Evolutionary conservation across 2,329 filamentous ascomycete genomes (phyloP).

Genomic region (Grosmannia huntii): DNA sequence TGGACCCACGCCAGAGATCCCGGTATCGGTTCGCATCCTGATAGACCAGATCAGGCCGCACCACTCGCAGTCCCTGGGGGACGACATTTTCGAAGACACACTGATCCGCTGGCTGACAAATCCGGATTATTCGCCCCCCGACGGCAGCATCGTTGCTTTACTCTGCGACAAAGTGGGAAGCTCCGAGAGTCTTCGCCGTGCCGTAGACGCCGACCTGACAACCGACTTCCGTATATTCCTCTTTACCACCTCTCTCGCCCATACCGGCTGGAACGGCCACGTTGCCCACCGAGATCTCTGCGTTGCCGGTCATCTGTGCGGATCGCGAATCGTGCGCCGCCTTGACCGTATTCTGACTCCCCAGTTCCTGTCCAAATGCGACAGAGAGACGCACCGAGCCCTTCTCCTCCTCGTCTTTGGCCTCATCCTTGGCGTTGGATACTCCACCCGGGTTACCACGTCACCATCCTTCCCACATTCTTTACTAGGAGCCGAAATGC

Average conservation of each 20-base stretch:
- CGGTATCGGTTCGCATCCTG: constrained; percentile 6
- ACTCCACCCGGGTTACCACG: constrained; percentile 12
- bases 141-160: constrained; percentile 17
- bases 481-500: constrained; percentile 15
- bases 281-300: constrained; percentile 13
- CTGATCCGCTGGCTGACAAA: constrained; percentile 18
- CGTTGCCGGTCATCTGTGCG: constrained; percentile 15
- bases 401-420: constrained; percentile 19
- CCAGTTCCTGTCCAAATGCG: constrained; percentile 16
- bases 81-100: constrained; percentile 14
- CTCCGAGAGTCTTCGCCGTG: constrained; percentile 11
- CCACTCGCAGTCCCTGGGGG: background rate
- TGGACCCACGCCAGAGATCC: constrained; percentile 5
- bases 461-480: constrained; percentile 12
- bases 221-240: constrained; percentile 18
- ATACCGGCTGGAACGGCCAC: constrained; percentile 13
- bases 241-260: constrained; percentile 17
- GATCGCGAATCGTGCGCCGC: constrained; percentile 16
- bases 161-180: constrained; percentile 15
- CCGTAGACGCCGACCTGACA: constrained; percentile 14
- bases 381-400: constrained; percentile 15
- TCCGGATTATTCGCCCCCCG: constrained; percentile 13
- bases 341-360: constrained; percentile 20
- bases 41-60: constrained; percentile 9
- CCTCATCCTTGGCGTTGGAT: constrained; percentile 17